Percentiles rank a stretch among this genome's conserved stretches.
Evolutionary conservation across 495 filamentous ascomycete genomes (phyloP).

Genomic region (Ramalina intermedia): DNA sequence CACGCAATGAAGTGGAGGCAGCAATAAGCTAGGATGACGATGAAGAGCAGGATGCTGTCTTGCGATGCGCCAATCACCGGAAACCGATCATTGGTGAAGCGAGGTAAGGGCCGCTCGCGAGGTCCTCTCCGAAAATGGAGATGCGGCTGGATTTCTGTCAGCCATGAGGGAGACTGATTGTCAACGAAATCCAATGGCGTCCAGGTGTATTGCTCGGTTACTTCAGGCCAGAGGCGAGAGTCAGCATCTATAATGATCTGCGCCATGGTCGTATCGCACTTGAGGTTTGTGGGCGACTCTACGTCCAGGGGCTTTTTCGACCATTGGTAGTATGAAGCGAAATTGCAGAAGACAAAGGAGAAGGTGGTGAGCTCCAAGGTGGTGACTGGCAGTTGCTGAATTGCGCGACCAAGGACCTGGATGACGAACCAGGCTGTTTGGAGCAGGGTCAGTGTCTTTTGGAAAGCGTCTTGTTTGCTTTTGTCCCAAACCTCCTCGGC

Average conservation of each 20-base stretch:
- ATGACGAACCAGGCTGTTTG: constrained; percentile 25
- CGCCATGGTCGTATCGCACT: constrained; percentile 7
- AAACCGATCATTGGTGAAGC: constrained; percentile 17
- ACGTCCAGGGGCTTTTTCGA: constrained; percentile 25
- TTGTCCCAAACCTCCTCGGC: constrained; percentile 17
- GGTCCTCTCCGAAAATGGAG: constrained; percentile 32
- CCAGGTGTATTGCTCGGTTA: constrained; percentile 10
- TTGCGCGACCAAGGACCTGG: constrained; percentile 18
- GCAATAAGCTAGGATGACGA: constrained; percentile 18
- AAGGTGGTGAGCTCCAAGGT: constrained; percentile 25
- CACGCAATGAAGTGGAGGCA: constrained; percentile 25
- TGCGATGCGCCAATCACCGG: constrained; percentile 14
- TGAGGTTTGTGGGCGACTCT: constrained; percentile 13
- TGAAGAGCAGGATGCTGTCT: constrained; percentile 10
- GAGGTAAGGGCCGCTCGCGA: constrained; percentile 14
- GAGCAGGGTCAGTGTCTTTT: constrained; percentile 22
- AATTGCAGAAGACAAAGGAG: constrained; percentile 22
- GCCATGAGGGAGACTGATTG: constrained; percentile 32
- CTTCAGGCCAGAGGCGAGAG: constrained; percentile 7
- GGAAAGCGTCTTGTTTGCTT: constrained; percentile 20
- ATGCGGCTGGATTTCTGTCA: constrained; percentile 65
- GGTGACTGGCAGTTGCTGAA: constrained; percentile 17
- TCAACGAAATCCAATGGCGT: constrained; percentile 28
- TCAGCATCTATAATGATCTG: constrained; percentile 12
- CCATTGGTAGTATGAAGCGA: constrained; percentile 23